A percentile compares a stretch with the other conserved stretches of the same genome.
phyloP scores from a whole-genome alignment of 2,329 filamentous ascomycete genomes.

The Diplocarpon mali region DNA sequence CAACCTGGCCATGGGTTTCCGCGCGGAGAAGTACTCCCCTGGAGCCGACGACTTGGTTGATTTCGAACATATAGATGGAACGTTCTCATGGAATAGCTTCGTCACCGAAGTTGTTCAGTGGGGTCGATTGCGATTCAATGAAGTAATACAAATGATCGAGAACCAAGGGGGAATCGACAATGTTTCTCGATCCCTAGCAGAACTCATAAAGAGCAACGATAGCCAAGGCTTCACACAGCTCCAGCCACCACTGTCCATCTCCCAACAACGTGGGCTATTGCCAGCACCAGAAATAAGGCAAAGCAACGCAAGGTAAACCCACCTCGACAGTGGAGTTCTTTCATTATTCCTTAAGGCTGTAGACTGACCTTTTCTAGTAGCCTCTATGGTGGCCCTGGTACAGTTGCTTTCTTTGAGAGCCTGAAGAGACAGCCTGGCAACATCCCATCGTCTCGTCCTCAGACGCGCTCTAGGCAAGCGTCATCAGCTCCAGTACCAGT shows the following conservation, averaged over 20 bases:
- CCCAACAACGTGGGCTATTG: slow-evolving; percentile 9
- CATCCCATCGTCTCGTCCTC: not conserved
- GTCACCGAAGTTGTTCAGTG: slow-evolving; percentile 35
- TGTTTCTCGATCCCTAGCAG: slow-evolving; percentile 27
- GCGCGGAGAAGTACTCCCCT: slow-evolving; percentile 24
- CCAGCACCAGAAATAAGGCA: slow-evolving; percentile 7
- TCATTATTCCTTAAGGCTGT: too few relatives aligned
- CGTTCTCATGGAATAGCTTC: slow-evolving; percentile 40
- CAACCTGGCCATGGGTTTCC: slow-evolving; percentile 30
- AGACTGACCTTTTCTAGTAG: not conserved
- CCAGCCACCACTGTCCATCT: slow-evolving; percentile 4
- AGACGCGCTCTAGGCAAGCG: slow-evolving; percentile 1
- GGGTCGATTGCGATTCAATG: slow-evolving; percentile 32
- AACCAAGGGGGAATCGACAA: slow-evolving; percentile 31
- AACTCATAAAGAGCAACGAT: slow-evolving; percentile 25
- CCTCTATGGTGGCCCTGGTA: not conserved
- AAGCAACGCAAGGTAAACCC: slow-evolving; percentile 6
- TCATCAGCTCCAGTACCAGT: not conserved
- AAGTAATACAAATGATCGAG: slow-evolving; percentile 34
- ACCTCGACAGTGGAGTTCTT: too few relatives aligned
- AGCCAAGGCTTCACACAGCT: slow-evolving; percentile 15
- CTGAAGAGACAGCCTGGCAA: slow-evolving; percentile 5
- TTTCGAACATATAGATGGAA: slow-evolving; percentile 32
- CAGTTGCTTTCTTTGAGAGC: not conserved
- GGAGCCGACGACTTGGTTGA: slow-evolving; percentile 27